Percentiles rank a stretch among this genome's conserved stretches.
These are phyloP conservation scores for Physcomitrellopsis africana DNA, from an alignment of 225 moss, liverwort and hornwort species.

Conservation along the genomic window DNA sequence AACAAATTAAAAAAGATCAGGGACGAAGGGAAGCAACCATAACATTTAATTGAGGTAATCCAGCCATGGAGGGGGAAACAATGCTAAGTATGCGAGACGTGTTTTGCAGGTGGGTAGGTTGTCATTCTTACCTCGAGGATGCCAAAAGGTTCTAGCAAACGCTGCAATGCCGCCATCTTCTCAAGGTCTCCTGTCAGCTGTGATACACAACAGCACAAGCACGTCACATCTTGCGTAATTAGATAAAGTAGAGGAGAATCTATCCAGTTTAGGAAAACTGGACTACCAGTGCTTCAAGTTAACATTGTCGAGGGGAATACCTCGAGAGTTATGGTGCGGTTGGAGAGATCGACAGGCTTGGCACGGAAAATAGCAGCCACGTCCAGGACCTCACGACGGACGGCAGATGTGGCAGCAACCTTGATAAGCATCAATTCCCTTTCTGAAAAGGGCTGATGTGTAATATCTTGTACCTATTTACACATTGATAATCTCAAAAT, in stretches of 20 bases:
- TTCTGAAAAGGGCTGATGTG: slow-evolving; percentile 76
- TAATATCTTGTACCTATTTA: slow-evolving; percentile 88
- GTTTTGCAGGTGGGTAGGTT: neutral
- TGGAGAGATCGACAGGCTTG: slow-evolving; percentile 89
- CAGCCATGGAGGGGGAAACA: too few species aligned
- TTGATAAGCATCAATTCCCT: slow-evolving; percentile 97
- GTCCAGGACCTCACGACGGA: slow-evolving; percentile 85
- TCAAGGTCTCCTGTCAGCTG: slow-evolving; percentile 81
- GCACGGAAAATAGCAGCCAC: slow-evolving; percentile 94
- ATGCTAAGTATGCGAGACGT: too few species aligned
- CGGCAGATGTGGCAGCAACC: slow-evolving; percentile 62
- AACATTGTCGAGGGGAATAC: slow-evolving; percentile 31
- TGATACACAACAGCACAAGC: neutral
- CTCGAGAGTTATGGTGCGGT: slow-evolving; percentile 89
- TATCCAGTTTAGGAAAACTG: slow-evolving; percentile 2
- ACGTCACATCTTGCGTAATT: neutral
- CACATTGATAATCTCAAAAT: neutral
- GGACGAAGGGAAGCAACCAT: too few species aligned
- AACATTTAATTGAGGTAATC: too few species aligned
- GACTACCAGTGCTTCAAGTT: neutral
- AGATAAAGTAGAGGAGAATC: neutral
- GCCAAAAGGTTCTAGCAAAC: slow-evolving; percentile 72
- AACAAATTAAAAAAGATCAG: slow-evolving; percentile 10
- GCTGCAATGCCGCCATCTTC: slow-evolving; percentile 85
- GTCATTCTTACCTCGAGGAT: slow-evolving; percentile 66